Conservation (phyloP, 805 yeast species). For the Blastobotrys chiropterorum region DNA sequence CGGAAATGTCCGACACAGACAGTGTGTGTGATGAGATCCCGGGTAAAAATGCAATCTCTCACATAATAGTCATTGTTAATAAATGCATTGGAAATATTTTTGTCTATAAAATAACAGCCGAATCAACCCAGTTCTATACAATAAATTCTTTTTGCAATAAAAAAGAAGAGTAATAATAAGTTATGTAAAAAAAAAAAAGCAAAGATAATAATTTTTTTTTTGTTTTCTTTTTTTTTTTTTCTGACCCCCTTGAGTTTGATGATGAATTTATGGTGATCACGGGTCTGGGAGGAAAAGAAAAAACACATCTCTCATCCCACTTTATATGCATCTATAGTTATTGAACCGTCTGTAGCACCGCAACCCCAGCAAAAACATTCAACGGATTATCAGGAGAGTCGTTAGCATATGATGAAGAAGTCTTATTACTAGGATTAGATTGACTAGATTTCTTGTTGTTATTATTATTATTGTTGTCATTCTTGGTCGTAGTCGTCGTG, state of each 20-base stretch:
- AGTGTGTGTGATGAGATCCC: background rate
- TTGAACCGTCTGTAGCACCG: conserved; percentile 16
- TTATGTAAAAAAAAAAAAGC: background rate
- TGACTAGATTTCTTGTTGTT: background rate
- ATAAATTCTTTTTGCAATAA: too few relatives aligned
- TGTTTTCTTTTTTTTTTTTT: too few relatives aligned
- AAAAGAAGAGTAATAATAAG: too few relatives aligned
- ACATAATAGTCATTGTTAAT: too few relatives aligned
- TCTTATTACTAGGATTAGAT: background rate
- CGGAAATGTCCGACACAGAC: background rate
- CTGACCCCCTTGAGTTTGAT: background rate
- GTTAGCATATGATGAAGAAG: background rate
- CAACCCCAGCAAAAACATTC: conserved; percentile 7
- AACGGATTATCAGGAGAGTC: conserved; percentile 1
- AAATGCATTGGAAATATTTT: too few relatives aligned
- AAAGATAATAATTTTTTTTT: background rate
- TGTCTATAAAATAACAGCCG: too few relatives aligned
- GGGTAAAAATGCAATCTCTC: background rate
- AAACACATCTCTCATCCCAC: background rate
- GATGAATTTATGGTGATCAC: background rate
- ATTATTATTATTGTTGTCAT: background rate
- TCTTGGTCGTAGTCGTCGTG: background rate
- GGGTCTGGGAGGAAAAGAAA: background rate
- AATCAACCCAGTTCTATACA: too few relatives aligned
- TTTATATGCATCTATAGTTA: background rate